phyloP scores from a whole-genome alignment of 2,329 filamentous ascomycete species.

The Cryoendolithus antarcticus region DNA sequence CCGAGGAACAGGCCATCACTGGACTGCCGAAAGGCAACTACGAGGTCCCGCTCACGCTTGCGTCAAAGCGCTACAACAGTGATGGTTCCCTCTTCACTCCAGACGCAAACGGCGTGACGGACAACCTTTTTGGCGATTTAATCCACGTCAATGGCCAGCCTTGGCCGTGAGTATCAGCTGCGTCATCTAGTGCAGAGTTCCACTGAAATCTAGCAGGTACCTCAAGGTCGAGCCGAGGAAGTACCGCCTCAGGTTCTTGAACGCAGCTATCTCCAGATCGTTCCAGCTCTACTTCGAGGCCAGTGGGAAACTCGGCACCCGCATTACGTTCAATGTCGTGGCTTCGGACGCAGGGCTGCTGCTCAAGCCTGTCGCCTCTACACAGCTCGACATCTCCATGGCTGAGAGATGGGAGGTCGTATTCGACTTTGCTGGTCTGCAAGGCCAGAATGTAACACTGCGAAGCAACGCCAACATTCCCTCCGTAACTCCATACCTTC shows the following conservation, averaged over 20 bases:
- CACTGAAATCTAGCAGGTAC: too few relatives aligned
- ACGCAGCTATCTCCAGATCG: constrained; percentile 26
- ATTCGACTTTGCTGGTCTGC: constrained; percentile 40
- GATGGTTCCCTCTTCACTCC: constrained; percentile 39
- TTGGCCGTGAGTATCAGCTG: too few relatives aligned
- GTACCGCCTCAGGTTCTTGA: constrained; percentile 33
- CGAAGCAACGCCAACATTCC: constrained; percentile 13
- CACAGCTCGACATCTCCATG: constrained; percentile 36
- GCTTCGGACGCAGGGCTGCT: constrained; percentile 44
- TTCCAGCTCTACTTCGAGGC: constrained; percentile 27
- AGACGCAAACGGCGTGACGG: constrained; percentile 26
- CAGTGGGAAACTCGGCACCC: constrained; percentile 16
- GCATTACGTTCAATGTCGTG: constrained; percentile 40
- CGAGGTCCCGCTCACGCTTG: constrained; percentile 41
- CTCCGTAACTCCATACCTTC: constrained; percentile 35
- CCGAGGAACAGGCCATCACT: constrained; percentile 33
- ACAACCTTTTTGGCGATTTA: constrained; percentile 42
- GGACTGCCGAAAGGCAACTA: constrained; percentile 39
- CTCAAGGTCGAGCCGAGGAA: constrained; percentile 44
- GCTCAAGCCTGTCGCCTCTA: constrained; percentile 31
- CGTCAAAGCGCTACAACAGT: constrained; percentile 39
- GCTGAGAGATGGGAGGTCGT: constrained; percentile 48
- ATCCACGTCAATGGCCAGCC: constrained; percentile 48
- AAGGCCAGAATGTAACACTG: constrained; percentile 32
- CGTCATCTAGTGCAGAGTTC: too few relatives aligned